Base-by-base conservation (phyloP, 2,329 filamentous ascomycete species). In the Ophiostoma sp. region DNA sequence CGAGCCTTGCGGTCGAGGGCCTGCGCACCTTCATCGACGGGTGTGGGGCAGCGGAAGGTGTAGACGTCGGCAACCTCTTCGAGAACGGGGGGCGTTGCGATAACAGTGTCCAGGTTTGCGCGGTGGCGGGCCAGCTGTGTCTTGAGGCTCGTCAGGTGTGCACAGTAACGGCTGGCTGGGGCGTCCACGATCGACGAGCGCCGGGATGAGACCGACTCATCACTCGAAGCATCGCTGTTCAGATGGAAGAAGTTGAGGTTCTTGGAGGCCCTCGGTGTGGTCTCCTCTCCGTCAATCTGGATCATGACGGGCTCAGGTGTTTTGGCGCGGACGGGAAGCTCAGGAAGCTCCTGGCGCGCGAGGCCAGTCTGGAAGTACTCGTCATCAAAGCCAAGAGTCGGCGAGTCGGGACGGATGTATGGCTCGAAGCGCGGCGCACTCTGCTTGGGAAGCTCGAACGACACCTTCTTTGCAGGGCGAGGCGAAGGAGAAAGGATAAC, bases 361-460 rank as follows among this genome's bases (percentile, higher is more conserved):
- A 74, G 68, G 41, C 72, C 73, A 2, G 73, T 65, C 11, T 72
- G 72, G 67, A 76, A 76, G 69, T 79, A 76, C 63, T 76, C 77
- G 71, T 82, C 81, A 66, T 84, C 82, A 68, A 85, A 81, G 11
- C 85, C 85, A 5, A 87, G 80, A 0, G 85, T 87, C 1, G 85
- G 85, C 3, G 85, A 87, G 72, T 87, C 85, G 0, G 85, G 85
- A 8, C 85, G 83, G 70, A 85, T 79, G 44, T 81, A 76, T 27
- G 83, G 82, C 72, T 84, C 78, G 79, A 81, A 49, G 76, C 73
- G 72, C 36, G 72, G 65, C 47, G 47, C 40, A 1, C 69, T 72
- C 12, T 75, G 72, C 73, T 80, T 80, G 16, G 75, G 74, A 5
- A 78, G 72, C 14, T 78, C 81, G 70, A 81, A 81, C 1, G 79